Evolutionary conservation across 1,284 basidiomycete genomes (phyloP).

Genomic region (Trametes polyzona): DNA sequence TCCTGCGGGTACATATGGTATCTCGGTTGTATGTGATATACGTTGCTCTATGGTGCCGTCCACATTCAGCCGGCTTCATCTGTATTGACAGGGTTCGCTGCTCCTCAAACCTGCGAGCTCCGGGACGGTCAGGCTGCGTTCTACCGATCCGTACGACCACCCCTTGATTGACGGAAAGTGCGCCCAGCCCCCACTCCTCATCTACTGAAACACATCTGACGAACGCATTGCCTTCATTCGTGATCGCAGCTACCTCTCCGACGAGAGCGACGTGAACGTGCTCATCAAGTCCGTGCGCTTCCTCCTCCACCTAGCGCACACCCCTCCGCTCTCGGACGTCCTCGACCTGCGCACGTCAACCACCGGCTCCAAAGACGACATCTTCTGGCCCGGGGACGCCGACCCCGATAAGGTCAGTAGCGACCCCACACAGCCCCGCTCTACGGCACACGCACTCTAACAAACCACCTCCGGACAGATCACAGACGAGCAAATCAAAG

Average conservation of each 20-base stretch:
- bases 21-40: constrained; percentile 28
- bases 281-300: constrained; percentile 36
- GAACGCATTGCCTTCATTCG: not conserved
- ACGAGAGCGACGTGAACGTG: constrained; percentile 32
- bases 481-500: constrained; percentile 39
- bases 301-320: constrained; percentile 29
- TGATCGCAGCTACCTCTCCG: constrained; percentile 25
- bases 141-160: constrained; percentile 39
- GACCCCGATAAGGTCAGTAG: constrained; percentile 29
- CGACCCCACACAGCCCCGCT: not conserved
- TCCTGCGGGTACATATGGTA: constrained; percentile 28
- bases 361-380: constrained; percentile 5
- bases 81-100: constrained; percentile 30
- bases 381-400: constrained; percentile 33
- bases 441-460: not conserved
- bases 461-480: constrained; percentile 15
- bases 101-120: constrained; percentile 33
- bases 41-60: not conserved
- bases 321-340: constrained; percentile 32
- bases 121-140: constrained; percentile 42
- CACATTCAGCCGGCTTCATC: not conserved
- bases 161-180: constrained; percentile 47
- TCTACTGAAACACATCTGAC: too few species aligned
- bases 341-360: constrained; percentile 31
- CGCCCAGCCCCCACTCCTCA: too few species aligned